Conservation (phyloP, 495 filamentous ascomycete genomes). For the Platismatia glauca region DNA sequence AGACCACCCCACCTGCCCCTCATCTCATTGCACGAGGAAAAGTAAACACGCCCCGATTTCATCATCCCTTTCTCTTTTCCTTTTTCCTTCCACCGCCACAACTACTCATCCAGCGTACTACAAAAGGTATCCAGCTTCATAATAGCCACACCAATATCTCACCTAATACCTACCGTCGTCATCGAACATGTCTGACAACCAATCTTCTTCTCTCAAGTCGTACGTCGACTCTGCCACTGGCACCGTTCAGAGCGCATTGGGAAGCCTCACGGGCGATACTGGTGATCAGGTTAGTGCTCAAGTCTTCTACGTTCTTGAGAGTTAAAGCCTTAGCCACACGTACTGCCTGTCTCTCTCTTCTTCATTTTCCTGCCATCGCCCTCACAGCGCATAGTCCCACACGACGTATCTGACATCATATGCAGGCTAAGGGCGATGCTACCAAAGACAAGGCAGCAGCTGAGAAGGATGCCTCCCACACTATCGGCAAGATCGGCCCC, state of each 20-base stretch:
- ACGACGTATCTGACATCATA: background rate
- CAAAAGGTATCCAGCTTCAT: background rate
- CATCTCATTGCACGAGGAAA: background rate
- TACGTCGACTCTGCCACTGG: conserved; percentile 73
- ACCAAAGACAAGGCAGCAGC: conserved; percentile 51
- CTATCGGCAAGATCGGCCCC: conserved; percentile 61
- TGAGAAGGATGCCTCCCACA: conserved; percentile 62
- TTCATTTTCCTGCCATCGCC: background rate
- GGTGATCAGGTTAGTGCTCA: conserved; percentile 50
- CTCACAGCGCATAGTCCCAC: conserved; percentile 4
- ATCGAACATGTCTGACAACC: conserved; percentile 51
- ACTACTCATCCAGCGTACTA: background rate
- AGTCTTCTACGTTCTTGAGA: background rate
- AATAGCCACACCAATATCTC: background rate
- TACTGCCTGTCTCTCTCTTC: background rate
- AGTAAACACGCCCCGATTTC: background rate
- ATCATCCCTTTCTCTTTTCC: background rate
- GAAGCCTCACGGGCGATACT: conserved; percentile 64
- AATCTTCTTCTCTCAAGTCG: conserved; percentile 70
- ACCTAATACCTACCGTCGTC: background rate
- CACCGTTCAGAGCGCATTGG: conserved; percentile 60
- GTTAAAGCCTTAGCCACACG: background rate
- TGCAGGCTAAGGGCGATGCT: conserved; percentile 41
- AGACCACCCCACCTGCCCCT: conserved; percentile 9
- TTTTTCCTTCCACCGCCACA: background rate